A percentile compares a stretch with the other conserved stretches of the same genome.
phyloP scores from a whole-genome alignment of 352 stramenopile species.

The Phytophthora fragariae region DNA sequence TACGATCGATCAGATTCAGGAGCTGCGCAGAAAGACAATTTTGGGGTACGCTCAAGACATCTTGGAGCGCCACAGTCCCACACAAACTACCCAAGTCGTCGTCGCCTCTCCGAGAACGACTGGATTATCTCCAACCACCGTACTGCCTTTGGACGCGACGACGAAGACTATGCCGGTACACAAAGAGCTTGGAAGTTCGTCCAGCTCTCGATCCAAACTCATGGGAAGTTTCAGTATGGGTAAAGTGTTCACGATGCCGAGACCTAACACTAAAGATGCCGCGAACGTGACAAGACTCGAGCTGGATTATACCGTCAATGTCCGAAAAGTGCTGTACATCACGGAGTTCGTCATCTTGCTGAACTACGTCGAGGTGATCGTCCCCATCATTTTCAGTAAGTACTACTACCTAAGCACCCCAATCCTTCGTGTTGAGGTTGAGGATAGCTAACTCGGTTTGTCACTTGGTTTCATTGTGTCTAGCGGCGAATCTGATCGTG shows the following conservation, averaged over 20 bases:
- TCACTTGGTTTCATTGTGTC: no score
- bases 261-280: background rate
- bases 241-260: conserved; percentile 11
- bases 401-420: no score
- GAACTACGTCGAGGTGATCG: conserved; percentile 51
- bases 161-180: background rate
- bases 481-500: conserved; percentile 33
- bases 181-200: background rate
- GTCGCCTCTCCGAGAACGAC: background rate
- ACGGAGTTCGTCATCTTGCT: conserved; percentile 56
- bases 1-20: background rate
- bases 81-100: background rate
- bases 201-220: background rate
- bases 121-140: background rate
- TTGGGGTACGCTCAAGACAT: background rate
- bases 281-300: conserved; percentile 11
- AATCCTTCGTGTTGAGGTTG: no score
- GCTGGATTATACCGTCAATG: conserved; percentile 28
- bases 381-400: conserved; percentile 55
- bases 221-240: background rate
- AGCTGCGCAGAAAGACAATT: background rate
- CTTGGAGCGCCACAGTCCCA: background rate
- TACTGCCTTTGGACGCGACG: background rate
- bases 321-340: conserved; percentile 44
- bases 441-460: no score